Percentiles rank a stretch among this genome's conserved stretches.
Conservation (phyloP, 1,284 basidiomycete species). For the Pulveroboletus sp. region DNA sequence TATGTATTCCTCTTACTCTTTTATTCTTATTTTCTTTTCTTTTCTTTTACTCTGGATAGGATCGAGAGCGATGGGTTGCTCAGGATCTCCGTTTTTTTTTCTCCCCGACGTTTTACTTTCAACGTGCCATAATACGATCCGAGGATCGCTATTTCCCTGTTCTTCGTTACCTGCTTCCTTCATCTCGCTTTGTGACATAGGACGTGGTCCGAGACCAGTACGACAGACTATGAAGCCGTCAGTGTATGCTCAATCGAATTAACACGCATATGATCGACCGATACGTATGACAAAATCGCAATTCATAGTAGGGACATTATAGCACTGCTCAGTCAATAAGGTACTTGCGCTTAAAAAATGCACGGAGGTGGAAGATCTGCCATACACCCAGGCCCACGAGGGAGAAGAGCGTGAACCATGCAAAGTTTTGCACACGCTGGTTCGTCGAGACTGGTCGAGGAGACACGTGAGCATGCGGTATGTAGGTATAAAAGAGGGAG, state of each 20-base stretch:
- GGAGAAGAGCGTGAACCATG: slow-evolving; percentile 82
- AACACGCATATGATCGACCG: background rate
- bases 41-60: background rate
- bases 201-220: slow-evolving; percentile 10
- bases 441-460: slow-evolving; percentile 81
- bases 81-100: background rate
- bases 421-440: slow-evolving; percentile 88
- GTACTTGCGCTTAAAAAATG: slow-evolving; percentile 97
- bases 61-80: background rate
- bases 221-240: background rate
- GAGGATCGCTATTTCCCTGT: background rate
- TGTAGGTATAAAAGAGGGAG: background rate
- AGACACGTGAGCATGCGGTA: slow-evolving; percentile 4
- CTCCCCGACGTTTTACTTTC: background rate
- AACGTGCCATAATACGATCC: background rate
- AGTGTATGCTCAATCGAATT: background rate
- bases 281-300: slow-evolving; percentile 3
- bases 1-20: background rate
- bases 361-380: slow-evolving; percentile 92
- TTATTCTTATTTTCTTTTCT: background rate
- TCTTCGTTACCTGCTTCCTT: background rate
- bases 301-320: slow-evolving; percentile 10
- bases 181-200: slow-evolving; percentile 8
- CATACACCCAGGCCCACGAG: slow-evolving; percentile 86
- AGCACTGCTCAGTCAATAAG: slow-evolving; percentile 75